Conservation (phyloP, 2,329 filamentous ascomycete genomes). For the Fusarium temperatum region DNA sequence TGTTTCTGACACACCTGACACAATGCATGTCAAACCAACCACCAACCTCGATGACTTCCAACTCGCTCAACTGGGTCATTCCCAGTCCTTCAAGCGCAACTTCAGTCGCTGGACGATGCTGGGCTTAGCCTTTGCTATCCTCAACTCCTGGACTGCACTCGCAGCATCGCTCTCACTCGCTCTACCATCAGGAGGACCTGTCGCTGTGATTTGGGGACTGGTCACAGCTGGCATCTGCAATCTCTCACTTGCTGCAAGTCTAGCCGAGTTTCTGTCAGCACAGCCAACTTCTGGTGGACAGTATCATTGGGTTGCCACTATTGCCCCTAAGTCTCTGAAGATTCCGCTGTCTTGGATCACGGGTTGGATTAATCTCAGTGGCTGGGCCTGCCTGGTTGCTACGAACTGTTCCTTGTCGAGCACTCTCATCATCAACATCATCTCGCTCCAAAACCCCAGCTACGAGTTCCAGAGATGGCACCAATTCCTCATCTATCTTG, state of each 20-base stretch:
- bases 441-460: conserved; percentile 65
- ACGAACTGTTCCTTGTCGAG: conserved; percentile 74
- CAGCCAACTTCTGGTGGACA: conserved; percentile 67
- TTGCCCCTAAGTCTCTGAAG: conserved; percentile 31
- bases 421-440: conserved; percentile 71
- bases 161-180: conserved; percentile 56
- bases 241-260: conserved; percentile 64
- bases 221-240: conserved; percentile 49
- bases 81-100: conserved; percentile 32
- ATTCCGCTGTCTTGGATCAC: conserved; percentile 45
- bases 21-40: conserved; percentile 12
- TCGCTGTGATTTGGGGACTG: conserved; percentile 72
- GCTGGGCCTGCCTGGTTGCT: conserved; percentile 71
- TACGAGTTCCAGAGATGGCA: conserved; percentile 72
- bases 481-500: conserved; percentile 66
- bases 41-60: conserved; percentile 30
- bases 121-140: conserved; percentile 56
- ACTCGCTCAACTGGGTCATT: conserved; percentile 32
- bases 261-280: conserved; percentile 75
- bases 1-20: accelerated
- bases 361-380: conserved; percentile 73
- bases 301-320: conserved; percentile 75
- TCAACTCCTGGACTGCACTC: conserved; percentile 59
- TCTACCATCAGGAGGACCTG: conserved; percentile 70
- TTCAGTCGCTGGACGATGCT: conserved; percentile 49